Evolutionary conservation across 768 basidiomycete genomes (phyloP).

Genomic region (Leucocoprinus leucothites): DNA sequence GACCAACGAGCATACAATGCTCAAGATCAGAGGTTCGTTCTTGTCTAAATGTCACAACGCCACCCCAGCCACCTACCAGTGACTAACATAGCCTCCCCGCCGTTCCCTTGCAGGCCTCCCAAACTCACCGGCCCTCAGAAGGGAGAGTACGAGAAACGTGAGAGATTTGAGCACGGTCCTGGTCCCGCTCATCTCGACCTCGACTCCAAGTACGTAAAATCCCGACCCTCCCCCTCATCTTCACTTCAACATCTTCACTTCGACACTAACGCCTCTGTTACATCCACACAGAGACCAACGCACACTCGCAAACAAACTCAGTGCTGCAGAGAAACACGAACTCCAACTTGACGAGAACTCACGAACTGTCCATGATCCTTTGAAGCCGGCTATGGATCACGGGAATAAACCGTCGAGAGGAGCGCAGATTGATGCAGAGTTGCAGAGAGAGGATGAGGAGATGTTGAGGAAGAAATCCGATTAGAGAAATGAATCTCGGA

Average conservation of each 20-base stretch:
- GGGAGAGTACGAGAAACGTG: conserved; percentile 15
- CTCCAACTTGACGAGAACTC: conserved; percentile 30
- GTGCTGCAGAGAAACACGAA: conserved; percentile 26
- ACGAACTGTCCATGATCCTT: conserved; percentile 39
- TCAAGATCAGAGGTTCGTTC: conserved; percentile 43
- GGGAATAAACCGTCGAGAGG: conserved; percentile 58
- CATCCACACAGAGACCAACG: conserved; percentile 35
- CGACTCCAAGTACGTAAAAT: conserved; percentile 39
- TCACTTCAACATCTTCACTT: background rate
- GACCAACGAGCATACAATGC: conserved; percentile 45
- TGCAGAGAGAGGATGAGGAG: conserved; percentile 51
- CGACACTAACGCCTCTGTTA: background rate
- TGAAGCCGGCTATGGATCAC: conserved; percentile 47
- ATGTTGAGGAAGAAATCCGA: conserved; percentile 34
- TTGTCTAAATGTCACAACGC: background rate
- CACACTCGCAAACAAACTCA: conserved; percentile 35
- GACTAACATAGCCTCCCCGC: too few relatives aligned
- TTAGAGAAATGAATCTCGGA: background rate
- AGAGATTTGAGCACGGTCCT: conserved; percentile 28
- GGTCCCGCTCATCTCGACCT: conserved; percentile 35
- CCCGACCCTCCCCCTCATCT: background rate
- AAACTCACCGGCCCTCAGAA: conserved; percentile 12
- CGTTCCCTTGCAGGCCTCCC: conserved; percentile 6
- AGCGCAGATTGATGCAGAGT: conserved; percentile 54
- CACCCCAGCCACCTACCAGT: too few relatives aligned